Conservation (phyloP, 2,329 filamentous ascomycete genomes). For the Zasmidium citrigriseum region DNA sequence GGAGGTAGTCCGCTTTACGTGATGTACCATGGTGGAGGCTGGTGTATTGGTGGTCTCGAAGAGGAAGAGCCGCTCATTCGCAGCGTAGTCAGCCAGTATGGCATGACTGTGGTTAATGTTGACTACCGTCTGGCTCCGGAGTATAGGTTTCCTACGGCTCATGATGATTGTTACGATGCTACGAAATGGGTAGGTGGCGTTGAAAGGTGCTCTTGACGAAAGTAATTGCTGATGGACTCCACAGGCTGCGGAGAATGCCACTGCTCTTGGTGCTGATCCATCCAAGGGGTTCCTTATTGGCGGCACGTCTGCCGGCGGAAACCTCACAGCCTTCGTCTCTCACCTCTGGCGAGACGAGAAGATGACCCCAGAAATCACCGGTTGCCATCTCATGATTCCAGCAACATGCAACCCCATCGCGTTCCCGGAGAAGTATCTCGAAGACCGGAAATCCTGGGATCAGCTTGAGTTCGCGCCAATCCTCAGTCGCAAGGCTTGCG, state of each 20-base stretch:
- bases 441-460: constrained; percentile 44
- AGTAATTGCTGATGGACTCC: not conserved
- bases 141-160: constrained; percentile 61
- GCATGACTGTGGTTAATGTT: constrained; percentile 57
- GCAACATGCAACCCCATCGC: constrained; percentile 43
- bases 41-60: constrained; percentile 43
- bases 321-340: constrained; percentile 40
- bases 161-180: constrained; percentile 65
- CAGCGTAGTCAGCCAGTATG: constrained; percentile 1
- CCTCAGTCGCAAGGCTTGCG: constrained; percentile 24
- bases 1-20: constrained; percentile 35
- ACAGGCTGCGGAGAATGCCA: constrained; percentile 44
- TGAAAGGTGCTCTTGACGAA: not conserved
- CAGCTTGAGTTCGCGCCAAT: constrained; percentile 29
- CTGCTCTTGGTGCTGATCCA: constrained; percentile 41
- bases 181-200: constrained; percentile 55
- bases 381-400: constrained; percentile 50
- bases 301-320: constrained; percentile 49
- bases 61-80: constrained; percentile 5
- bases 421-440: constrained; percentile 42
- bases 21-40: constrained; percentile 50
- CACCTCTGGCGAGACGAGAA: constrained; percentile 45
- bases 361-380: constrained; percentile 47
- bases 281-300: constrained; percentile 51
- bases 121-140: constrained; percentile 64